Conservation (phyloP, 495 filamentous ascomycete species). For the Penicillium turbatum region DNA sequence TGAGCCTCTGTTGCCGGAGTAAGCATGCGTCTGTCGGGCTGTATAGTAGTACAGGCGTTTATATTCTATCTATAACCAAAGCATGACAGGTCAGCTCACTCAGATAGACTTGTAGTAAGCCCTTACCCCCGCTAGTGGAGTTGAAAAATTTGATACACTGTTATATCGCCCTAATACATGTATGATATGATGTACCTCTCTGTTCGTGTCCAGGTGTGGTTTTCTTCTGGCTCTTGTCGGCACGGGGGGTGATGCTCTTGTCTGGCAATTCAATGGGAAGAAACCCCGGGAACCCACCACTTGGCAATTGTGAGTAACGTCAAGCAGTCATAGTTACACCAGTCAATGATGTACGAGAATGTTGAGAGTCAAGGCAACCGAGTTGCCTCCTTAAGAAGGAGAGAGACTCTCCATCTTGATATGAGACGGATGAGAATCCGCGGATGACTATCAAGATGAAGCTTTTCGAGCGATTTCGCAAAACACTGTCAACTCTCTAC, state of each 20-base stretch:
- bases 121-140: background rate
- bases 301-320: conserved; percentile 1
- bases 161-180: background rate
- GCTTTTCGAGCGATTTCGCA: conserved; percentile 1
- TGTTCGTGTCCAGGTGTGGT: no score
- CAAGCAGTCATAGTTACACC: conserved; percentile 1
- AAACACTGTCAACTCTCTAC: background rate
- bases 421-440: background rate
- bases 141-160: no score
- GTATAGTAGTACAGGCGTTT: conserved; percentile 1
- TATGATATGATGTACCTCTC: no score
- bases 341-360: background rate
- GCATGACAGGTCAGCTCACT: background rate
- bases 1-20: conserved; percentile 7
- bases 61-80: background rate
- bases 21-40: background rate
- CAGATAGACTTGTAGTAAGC: background rate
- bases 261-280: background rate
- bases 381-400: conserved; percentile 2
- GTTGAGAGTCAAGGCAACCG: background rate
- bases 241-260: background rate
- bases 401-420: background rate
- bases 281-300: background rate
- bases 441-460: background rate
- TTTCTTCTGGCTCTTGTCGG: no score